Conservation (phyloP, 2,329 filamentous ascomycete genomes). For the Arthrobotrys iridis region DNA sequence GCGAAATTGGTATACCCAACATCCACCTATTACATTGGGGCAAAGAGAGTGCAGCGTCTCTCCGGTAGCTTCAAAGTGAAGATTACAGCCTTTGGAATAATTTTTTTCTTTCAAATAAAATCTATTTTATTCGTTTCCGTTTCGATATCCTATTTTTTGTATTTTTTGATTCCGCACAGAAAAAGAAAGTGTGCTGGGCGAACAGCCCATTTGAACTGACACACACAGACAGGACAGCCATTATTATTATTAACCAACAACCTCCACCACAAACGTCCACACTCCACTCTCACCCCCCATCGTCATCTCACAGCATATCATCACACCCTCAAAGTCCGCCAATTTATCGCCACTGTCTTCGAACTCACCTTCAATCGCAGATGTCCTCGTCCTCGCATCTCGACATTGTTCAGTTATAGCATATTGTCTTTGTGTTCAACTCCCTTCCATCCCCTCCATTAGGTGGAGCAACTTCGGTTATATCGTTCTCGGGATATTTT, state of each 20-base stretch:
- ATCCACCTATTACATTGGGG: not conserved
- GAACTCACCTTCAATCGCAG: not conserved
- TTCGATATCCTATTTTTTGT: constrained; percentile 25
- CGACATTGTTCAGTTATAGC: constrained; percentile 34
- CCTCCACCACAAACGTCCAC: constrained; percentile 19
- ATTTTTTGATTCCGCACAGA: constrained; percentile 3
- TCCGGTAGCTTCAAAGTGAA: not conserved
- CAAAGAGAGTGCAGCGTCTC: not conserved
- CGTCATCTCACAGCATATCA: constrained; percentile 35
- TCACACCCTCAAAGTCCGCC: constrained; percentile 1
- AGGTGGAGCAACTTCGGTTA: constrained; percentile 34
- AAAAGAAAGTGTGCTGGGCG: constrained; percentile 19
- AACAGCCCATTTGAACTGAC: constrained; percentile 24
- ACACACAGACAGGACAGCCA: not conserved
- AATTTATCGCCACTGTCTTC: not conserved
- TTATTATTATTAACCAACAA: constrained; percentile 30
- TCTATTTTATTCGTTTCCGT: not conserved
- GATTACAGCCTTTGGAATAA: not conserved
- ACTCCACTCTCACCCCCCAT: constrained; percentile 40
- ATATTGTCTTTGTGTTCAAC: constrained; percentile 9
- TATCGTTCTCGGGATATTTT: constrained; percentile 29
- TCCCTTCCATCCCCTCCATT: not conserved
- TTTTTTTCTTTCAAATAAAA: not conserved
- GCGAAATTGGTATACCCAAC: no score
- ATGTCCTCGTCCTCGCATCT: constrained; percentile 21